A percentile compares a stretch with the other conserved stretches of the same genome.
phyloP scores from a whole-genome alignment of 257 asterid genomes.

The Forsythia suspensa region DNA sequence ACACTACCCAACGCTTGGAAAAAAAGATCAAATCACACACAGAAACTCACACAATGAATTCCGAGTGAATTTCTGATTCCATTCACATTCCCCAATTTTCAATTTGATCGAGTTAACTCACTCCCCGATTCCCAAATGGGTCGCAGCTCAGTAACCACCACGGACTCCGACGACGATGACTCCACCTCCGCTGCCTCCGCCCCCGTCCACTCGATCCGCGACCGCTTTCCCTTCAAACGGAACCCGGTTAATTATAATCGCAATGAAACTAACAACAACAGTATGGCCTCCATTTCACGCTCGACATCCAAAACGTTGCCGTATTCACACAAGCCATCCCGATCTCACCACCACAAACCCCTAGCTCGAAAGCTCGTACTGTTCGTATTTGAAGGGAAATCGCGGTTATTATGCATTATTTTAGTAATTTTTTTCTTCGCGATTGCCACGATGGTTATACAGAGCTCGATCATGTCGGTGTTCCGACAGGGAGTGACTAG shows the following conservation, averaged over 20 bases:
- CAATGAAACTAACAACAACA: slow-evolving; percentile 17
- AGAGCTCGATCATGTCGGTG: slow-evolving; percentile 78
- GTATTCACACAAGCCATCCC: slow-evolving; percentile 45
- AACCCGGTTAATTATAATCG: slow-evolving; percentile 10
- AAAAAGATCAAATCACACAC: too few relatives aligned
- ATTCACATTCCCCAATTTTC: too few relatives aligned
- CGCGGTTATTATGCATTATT: slow-evolving; percentile 60
- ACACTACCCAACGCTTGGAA: too few relatives aligned
- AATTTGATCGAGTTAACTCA: too few relatives aligned
- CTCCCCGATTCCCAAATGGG: slow-evolving; percentile 33
- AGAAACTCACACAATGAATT: too few relatives aligned
- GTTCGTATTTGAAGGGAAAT: slow-evolving; percentile 49
- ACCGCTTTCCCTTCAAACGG: slow-evolving; percentile 75
- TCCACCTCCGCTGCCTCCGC: slow-evolving; percentile 28
- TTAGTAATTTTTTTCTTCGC: slow-evolving; percentile 62
- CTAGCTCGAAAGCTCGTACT: slow-evolving; percentile 41
- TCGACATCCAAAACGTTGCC: slow-evolving; percentile 45
- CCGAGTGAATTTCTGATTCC: too few relatives aligned
- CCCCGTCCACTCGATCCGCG: slow-evolving; percentile 78
- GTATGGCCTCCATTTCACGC: slow-evolving; percentile 20
- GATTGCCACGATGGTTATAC: slow-evolving; percentile 79
- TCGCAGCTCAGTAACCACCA: slow-evolving; percentile 39
- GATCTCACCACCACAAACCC: slow-evolving; percentile 68
- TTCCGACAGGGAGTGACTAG: slow-evolving; percentile 59
- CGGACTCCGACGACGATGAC: slow-evolving; percentile 47